Evolutionary conservation across 805 yeast genomes (phyloP).

Genomic region (Wickerhamiella australiensis): DNA sequence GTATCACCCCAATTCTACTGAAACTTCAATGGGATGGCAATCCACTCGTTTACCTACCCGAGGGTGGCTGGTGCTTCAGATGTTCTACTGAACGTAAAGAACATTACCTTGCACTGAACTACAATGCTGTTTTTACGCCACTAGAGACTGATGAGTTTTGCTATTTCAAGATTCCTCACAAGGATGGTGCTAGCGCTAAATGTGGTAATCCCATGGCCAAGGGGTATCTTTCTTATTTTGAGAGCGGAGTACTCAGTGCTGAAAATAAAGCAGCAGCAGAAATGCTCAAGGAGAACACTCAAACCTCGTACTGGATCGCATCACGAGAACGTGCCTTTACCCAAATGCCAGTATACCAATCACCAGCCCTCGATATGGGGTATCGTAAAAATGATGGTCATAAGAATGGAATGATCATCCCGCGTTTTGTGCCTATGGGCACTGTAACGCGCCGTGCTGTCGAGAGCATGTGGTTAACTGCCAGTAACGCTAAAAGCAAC

Average conservation of each 20-base stretch:
- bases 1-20: constrained; percentile 65
- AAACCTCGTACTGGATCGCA: constrained; percentile 88
- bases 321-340: constrained; percentile 70
- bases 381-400: constrained; percentile 21
- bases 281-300: constrained; percentile 63
- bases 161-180: constrained; percentile 71
- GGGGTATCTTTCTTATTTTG: constrained; percentile 56
- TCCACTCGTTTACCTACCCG: constrained; percentile 71
- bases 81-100: constrained; percentile 33
- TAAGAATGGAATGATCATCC: constrained; percentile 59
- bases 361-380: constrained; percentile 20
- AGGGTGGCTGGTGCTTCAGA: constrained; percentile 80
- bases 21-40: constrained; percentile 73
- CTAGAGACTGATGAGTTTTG: too few species aligned
- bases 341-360: constrained; percentile 68
- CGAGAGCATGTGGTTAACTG: constrained; percentile 95
- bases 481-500: constrained; percentile 77
- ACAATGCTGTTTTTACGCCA: constrained; percentile 24
- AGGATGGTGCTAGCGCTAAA: constrained; percentile 62
- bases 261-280: constrained; percentile 59
- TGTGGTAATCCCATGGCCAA: constrained; percentile 72
- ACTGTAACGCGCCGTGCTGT: constrained; percentile 94
- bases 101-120: constrained; percentile 30
- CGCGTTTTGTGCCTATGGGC: constrained; percentile 84
- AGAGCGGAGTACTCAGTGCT: constrained; percentile 59